Conservation (phyloP, 495 filamentous ascomycete species). For the Aeminium ludgeri region DNA sequence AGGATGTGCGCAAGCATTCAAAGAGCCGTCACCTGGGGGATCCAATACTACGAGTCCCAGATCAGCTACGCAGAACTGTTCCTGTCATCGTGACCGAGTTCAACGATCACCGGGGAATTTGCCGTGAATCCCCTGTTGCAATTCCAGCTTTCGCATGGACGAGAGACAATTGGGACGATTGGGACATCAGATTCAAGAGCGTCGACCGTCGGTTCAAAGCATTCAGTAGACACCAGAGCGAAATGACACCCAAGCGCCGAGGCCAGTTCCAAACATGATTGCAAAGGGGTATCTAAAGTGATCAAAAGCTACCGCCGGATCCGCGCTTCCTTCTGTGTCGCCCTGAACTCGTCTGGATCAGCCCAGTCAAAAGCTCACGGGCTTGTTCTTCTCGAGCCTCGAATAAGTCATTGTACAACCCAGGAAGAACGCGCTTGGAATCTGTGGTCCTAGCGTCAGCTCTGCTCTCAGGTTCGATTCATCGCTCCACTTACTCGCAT, state of each 20-base stretch:
- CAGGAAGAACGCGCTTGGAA: conserved; percentile 40
- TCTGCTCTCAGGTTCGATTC: too few species aligned
- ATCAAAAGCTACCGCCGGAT: too few species aligned
- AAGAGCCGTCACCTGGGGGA: too few species aligned
- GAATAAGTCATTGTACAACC: conserved; percentile 41
- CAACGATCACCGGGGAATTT: too few species aligned
- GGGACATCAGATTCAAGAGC: conserved; percentile 21
- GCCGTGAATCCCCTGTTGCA: too few species aligned
- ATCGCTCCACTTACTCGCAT: conserved; percentile 36
- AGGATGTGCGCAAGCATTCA: neutral
- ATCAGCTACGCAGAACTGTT: too few species aligned
- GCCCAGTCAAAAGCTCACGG: conserved; percentile 33
- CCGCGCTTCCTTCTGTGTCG: conserved; percentile 6
- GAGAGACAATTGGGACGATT: conserved; percentile 1
- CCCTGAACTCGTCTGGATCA: conserved; percentile 20
- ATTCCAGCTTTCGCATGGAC: too few species aligned
- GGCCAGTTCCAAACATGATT: too few species aligned
- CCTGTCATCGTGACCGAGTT: neutral
- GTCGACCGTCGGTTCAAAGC: conserved; percentile 5
- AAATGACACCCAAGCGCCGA: too few species aligned
- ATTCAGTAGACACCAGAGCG: too few species aligned
- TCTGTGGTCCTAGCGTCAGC: conserved; percentile 18
- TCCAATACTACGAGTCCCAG: too few species aligned
- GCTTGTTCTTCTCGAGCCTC: conserved; percentile 38
- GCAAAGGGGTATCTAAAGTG: too few species aligned